Percentiles rank a stretch among this genome's conserved stretches.
These are phyloP conservation scores for Argentina anserina DNA, from an alignment of 306 rosid genomes.

Conservation along the genomic window DNA sequence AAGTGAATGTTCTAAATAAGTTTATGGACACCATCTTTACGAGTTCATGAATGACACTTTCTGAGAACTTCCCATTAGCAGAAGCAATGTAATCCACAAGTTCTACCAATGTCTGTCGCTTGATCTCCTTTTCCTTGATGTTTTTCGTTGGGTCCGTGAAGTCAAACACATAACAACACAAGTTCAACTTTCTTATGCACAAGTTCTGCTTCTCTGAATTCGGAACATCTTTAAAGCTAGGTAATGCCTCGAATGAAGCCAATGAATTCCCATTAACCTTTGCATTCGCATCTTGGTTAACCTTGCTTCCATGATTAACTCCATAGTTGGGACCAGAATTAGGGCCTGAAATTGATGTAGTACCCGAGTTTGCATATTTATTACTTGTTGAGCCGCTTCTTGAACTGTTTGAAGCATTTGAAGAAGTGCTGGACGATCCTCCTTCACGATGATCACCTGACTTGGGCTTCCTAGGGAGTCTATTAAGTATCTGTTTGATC, in stretches of 20 bases:
- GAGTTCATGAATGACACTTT: conserved; percentile 71
- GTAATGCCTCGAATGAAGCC: conserved; percentile 68
- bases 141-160: conserved; percentile 75
- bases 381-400: conserved; percentile 48
- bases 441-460: conserved; percentile 76
- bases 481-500: conserved; percentile 88
- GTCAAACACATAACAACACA: conserved; percentile 84
- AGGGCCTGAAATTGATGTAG: conserved; percentile 41
- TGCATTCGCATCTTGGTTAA: conserved; percentile 52
- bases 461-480: conserved; percentile 85
- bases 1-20: conserved; percentile 74
- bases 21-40: conserved; percentile 73
- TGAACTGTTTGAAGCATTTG: conserved; percentile 53
- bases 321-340: conserved; percentile 53
- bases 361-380: conserved; percentile 42
- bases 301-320: conserved; percentile 49
- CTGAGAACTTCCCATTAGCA: conserved; percentile 72
- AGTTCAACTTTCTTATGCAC: conserved; percentile 71
- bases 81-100: conserved; percentile 92
- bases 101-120: conserved; percentile 82
- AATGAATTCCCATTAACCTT: conserved; percentile 66
- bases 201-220: conserved; percentile 81
- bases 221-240: conserved; percentile 79
- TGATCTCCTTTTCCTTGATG: conserved; percentile 76
- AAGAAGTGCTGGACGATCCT: conserved; percentile 59